Evolutionary conservation across 148 eudicot genomes (phyloP), one percentile per base, ranked within the genome.

Genomic region (Pouteria glomerata): DNA sequence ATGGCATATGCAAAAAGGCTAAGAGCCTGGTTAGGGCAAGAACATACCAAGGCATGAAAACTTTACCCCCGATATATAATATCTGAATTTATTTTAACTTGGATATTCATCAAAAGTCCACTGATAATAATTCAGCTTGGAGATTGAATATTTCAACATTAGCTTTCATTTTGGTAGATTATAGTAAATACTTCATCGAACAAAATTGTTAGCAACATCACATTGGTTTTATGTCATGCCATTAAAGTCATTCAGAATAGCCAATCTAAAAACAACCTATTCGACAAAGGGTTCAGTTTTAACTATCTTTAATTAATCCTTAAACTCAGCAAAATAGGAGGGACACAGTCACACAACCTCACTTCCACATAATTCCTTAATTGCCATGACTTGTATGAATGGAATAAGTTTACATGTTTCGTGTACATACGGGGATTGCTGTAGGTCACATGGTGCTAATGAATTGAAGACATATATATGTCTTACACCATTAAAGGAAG

Each of bases 111-210:
- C 7, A 18, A 4, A 16, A 30, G 6, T 61, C 24, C 8, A 10
- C 19, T 39, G 33, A 23, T 8, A 24, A 23, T 23, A 63, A 19
- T 63, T 63, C 31, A 23, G 31, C 19, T 41, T 31, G 0, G 24
- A 4, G 8, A 45, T 44, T 27, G 21, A 45, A 65, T 16, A 41
- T 11, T 13, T 39, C 23, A 47, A 39, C 19, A 13, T 4, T 51
- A 65, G 27, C 52, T 53, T 60, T 70, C 73, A 39, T 57, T 57
- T 59, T n/a, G 27, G 35, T 26, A 56, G 41, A 57, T 44, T 57
- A 27, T n/a, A 41, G 3, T 14, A 1, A 3, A n/a, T n/a, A n/a
- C n/a, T 21, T 30, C 13, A 16, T 26, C 5, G 30, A 31, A 48
- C 33, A 21, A 42, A 34, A 26, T 50, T 3, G 12, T 23, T 37